Evolutionary conservation across 2,329 filamentous ascomycete genomes (phyloP).

Genomic region (Cyphellophora attinorum): DNA sequence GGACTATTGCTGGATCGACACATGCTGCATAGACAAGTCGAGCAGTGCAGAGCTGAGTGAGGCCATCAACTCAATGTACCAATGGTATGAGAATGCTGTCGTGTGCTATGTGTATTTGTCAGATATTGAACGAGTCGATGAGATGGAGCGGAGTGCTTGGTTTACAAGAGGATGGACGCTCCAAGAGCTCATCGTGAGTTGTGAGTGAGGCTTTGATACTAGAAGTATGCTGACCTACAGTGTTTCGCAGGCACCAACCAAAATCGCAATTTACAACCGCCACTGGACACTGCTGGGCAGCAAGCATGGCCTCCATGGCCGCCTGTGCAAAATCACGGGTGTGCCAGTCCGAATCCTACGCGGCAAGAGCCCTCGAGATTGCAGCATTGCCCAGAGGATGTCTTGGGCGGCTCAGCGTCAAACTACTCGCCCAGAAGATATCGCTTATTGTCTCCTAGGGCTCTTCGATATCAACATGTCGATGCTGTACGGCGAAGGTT

Average conservation of each 20-base stretch:
- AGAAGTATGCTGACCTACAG: too few relatives aligned
- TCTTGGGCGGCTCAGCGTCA: constrained; percentile 26
- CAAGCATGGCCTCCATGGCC: too few relatives aligned
- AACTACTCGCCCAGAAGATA: constrained; percentile 29
- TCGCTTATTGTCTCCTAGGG: constrained; percentile 27
- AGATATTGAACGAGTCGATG: constrained; percentile 6
- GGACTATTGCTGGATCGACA: constrained; percentile 21
- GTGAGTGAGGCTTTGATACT: too few relatives aligned
- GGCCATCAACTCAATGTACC: constrained; percentile 17
- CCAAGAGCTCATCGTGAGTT: constrained; percentile 17
- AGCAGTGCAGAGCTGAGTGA: constrained; percentile 17
- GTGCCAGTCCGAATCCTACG: too few relatives aligned
- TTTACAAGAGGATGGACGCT: constrained; percentile 18
- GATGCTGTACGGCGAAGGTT: constrained; percentile 4
- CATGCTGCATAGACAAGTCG: constrained; percentile 20
- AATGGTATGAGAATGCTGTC: constrained; percentile 16
- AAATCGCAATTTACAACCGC: too few relatives aligned
- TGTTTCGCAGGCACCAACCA: too few relatives aligned
- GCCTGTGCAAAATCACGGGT: too few relatives aligned
- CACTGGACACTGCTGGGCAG: too few relatives aligned
- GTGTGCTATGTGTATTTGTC: constrained; percentile 16
- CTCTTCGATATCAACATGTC: constrained; percentile 4
- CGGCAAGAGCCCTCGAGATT: too few relatives aligned
- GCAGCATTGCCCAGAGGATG: constrained; percentile 29
- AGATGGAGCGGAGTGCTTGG: constrained; percentile 12